These are phyloP conservation scores for Sclerotinia trifoliorum DNA, from an alignment of 2,329 filamentous ascomycete genomes.

Conservation along the genomic window DNA sequence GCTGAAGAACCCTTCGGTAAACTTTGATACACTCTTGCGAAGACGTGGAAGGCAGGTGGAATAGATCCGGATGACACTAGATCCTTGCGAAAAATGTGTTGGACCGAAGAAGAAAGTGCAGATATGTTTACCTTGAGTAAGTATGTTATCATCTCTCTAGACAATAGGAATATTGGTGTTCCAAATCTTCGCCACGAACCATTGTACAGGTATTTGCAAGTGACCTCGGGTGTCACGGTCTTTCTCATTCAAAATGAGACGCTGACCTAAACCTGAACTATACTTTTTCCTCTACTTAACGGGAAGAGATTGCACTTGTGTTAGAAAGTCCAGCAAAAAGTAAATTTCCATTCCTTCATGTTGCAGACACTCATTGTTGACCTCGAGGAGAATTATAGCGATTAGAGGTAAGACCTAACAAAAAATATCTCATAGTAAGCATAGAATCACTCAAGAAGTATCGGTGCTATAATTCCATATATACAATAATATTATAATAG, in stretches of 20 bases:
- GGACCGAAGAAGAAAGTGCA: not conserved
- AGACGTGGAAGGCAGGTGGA: not conserved
- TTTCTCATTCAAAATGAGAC: too few relatives aligned
- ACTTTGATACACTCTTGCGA: not conserved
- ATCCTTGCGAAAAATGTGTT: not conserved
- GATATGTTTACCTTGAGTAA: not conserved
- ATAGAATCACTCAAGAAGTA: not conserved
- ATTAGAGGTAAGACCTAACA: not conserved
- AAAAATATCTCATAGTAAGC: not conserved
- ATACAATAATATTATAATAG: not conserved
- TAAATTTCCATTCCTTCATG: not conserved
- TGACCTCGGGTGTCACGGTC: too few relatives aligned
- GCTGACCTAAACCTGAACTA: too few relatives aligned
- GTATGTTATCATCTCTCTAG: not conserved
- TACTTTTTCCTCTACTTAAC: not conserved
- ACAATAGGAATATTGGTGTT: not conserved
- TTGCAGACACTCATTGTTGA: not conserved
- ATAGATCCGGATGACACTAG: not conserved
- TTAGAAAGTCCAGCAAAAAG: not conserved
- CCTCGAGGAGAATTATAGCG: not conserved
- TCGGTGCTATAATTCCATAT: not conserved
- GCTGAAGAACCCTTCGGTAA: not conserved
- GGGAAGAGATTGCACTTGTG: not conserved
- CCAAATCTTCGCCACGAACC: not conserved
- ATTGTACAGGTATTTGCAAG: too few relatives aligned